Evolutionary conservation across 371 early-diverging fungal species (phyloP).

Genomic region (Lichtheimia hyalospora): DNA sequence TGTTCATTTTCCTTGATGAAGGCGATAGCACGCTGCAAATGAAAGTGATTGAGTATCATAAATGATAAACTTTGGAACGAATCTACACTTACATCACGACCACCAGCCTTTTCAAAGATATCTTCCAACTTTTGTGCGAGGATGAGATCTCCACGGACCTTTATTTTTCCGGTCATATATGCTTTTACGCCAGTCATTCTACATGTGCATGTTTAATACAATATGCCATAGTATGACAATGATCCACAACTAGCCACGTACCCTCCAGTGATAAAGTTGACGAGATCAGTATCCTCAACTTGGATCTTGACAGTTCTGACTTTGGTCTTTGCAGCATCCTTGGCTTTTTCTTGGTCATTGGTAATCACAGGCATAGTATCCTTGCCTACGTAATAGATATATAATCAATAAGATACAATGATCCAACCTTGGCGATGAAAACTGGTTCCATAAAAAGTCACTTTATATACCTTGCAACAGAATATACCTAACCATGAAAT

Average conservation of each 20-base stretch:
- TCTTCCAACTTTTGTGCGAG: constrained; percentile 46
- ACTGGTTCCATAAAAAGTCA: constrained; percentile 6
- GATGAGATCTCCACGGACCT: constrained; percentile 44
- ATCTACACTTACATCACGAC: constrained; percentile 32
- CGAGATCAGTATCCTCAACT: constrained; percentile 38
- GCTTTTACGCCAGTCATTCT: constrained; percentile 50
- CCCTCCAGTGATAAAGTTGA: constrained; percentile 50
- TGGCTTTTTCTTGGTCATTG: constrained; percentile 21
- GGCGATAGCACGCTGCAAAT: constrained; percentile 26
- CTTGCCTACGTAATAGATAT: constrained; percentile 22
- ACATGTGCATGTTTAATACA: not conserved
- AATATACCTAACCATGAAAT: constrained; percentile 24
- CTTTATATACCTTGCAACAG: constrained; percentile 26
- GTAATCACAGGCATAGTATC: constrained; percentile 35
- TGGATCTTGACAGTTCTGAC: constrained; percentile 36
- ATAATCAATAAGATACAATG: not conserved
- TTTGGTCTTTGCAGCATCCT: constrained; percentile 21
- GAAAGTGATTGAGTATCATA: not conserved
- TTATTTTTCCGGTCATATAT: constrained; percentile 41
- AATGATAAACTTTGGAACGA: not conserved
- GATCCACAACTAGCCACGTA: constrained; percentile 5
- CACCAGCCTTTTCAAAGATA: constrained; percentile 45
- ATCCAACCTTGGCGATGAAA: not conserved
- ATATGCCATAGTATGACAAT: too few relatives aligned
- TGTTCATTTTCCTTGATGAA: constrained; percentile 42